Base-by-base conservation (phyloP, 1,284 basidiomycete genomes). In the Mycena citricolor region DNA sequence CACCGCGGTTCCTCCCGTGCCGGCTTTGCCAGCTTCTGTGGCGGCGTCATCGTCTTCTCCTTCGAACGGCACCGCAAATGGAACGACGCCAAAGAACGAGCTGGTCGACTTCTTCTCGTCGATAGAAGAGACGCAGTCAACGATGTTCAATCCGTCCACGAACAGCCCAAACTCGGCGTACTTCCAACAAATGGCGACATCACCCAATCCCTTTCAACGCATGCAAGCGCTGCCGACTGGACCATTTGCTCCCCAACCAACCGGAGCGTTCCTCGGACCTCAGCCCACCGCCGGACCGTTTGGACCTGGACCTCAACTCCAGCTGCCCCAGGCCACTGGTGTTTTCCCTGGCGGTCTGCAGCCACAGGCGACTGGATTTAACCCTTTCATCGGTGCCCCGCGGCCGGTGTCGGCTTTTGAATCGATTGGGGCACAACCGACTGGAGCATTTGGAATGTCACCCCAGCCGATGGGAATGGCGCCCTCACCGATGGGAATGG, bases 31-130 rank as follows among this genome's bases (percentile, higher is more conserved):
- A 0, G 28, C 52, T 10, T 23, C 12, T 34, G n/a, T 32, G 10
- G 16, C 52, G 4, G 24, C 44, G 2, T 29, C 49, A 14, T 33
- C 42, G 7, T 31, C 49, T 11, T 6, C 44, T 23, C 47, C 33
- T 12, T 39, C 54, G 19, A 60, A 44, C 41, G 39, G 39, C 8
- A 28, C 28, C 8, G n/a, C 32, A 6, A 49, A 50, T 11, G 44
- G 34, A 20, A 28, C 56, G 17, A 7, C 47, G n/a, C 55, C 53
- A 19, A 47, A 51, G n/a, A 60, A 75, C 45, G 71, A 74, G 16
- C 73, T 90, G 43, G 69, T 85, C 26, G 97, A 99, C 67, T 97
- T 99, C 71, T 97, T 99, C 68, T 73, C 79, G 37, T 82, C 90
- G 13, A 97, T 99, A 56, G 94, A 97, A 63, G 78, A 82, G 41